phyloP scores from a whole-genome alignment of 805 yeast species.

The Saturnispora mendoncae region DNA sequence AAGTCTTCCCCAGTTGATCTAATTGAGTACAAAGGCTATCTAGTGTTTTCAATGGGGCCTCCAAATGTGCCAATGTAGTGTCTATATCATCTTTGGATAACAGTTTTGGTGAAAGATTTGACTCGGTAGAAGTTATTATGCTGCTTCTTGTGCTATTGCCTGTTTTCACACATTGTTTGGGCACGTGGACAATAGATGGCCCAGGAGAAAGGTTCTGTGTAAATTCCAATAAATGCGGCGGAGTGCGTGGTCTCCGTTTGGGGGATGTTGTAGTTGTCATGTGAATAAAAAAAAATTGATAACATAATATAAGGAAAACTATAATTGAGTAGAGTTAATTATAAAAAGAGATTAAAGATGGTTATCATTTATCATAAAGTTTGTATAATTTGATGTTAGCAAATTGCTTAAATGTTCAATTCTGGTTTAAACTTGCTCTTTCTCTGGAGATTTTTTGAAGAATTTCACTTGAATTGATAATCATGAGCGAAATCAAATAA shows the following conservation, averaged over 20 bases:
- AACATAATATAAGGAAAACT: too few species aligned
- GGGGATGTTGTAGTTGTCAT: constrained; percentile 2
- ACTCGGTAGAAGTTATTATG: constrained; percentile 44
- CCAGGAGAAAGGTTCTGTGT: constrained; percentile 4
- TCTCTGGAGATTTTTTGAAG: too few species aligned
- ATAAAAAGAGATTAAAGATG: neutral
- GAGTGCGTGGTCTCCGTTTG: constrained; percentile 6
- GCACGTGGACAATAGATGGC: neutral
- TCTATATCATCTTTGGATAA: constrained; percentile 39
- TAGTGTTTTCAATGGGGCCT: constrained; percentile 40
- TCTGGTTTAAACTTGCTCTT: too few species aligned
- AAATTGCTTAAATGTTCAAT: too few species aligned
- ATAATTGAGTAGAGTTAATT: neutral
- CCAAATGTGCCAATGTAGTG: constrained; percentile 39
- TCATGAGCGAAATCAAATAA: too few species aligned
- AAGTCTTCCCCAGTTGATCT: constrained; percentile 42
- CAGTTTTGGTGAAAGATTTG: constrained; percentile 52
- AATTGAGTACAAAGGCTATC: constrained; percentile 39
- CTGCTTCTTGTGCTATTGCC: constrained; percentile 38
- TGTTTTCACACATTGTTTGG: constrained; percentile 3
- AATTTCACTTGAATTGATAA: too few species aligned
- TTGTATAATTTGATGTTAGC: too few species aligned
- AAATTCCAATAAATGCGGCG: constrained; percentile 5
- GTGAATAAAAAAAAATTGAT: neutral
- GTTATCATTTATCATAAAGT: neutral